phyloP scores from a whole-genome alignment of 2,329 filamentous ascomycete genomes.

The Phoma sp. region DNA sequence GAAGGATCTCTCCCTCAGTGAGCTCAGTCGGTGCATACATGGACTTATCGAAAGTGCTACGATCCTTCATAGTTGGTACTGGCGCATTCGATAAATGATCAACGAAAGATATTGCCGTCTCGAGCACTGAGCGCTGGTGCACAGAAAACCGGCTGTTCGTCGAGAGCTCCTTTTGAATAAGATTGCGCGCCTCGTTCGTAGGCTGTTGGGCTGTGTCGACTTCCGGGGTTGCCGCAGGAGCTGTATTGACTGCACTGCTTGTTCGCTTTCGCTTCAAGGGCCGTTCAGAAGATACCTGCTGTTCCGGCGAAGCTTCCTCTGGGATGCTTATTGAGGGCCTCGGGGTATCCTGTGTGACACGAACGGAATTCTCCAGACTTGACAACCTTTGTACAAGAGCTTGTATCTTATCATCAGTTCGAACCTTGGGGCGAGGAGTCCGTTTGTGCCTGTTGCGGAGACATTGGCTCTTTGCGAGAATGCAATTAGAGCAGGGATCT shows the following conservation, averaged over 20 bases:
- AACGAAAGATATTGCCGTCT: constrained; percentile 40
- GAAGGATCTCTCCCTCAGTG: constrained; percentile 33
- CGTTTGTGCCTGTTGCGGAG: constrained; percentile 42
- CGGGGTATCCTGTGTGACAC: constrained; percentile 17
- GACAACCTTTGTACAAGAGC: constrained; percentile 37
- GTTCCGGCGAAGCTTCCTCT: constrained; percentile 9
- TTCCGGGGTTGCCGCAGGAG: constrained; percentile 22
- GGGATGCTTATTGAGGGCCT: not conserved
- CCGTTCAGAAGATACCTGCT: constrained; percentile 17
- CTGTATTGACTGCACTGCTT: constrained; percentile 20
- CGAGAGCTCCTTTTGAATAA: constrained; percentile 40
- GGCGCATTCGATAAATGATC: constrained; percentile 37
- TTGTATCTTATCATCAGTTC: constrained; percentile 41
- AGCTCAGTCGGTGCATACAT: constrained; percentile 35
- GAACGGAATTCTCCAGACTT: constrained; percentile 35
- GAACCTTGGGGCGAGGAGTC: constrained; percentile 31
- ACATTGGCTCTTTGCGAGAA: constrained; percentile 33
- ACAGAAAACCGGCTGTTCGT: constrained; percentile 32
- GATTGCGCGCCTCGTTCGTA: constrained; percentile 31
- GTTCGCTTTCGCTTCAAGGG: constrained; percentile 31
- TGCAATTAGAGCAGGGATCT: constrained; percentile 42
- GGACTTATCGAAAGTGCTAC: constrained; percentile 33
- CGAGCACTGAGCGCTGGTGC: constrained; percentile 39
- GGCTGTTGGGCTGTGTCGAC: constrained; percentile 28
- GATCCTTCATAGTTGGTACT: constrained; percentile 28